These are phyloP conservation scores for Rhipidocladum racemiflorum DNA, from an alignment of 176 grass and related monocot species.

Conservation along the genomic window DNA sequence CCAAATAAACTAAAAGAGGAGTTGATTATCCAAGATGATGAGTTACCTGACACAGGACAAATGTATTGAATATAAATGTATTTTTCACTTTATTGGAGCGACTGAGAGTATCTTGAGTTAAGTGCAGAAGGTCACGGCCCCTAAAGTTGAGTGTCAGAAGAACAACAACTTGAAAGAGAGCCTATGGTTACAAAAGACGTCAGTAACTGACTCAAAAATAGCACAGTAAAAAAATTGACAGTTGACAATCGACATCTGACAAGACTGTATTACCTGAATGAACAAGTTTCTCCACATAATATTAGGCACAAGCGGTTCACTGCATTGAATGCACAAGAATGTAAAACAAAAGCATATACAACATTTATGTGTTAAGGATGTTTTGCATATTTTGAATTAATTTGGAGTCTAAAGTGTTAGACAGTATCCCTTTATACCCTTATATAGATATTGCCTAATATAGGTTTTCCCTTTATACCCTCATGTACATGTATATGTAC, in stretches of 20 bases:
- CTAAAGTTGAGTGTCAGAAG: slow-evolving; percentile 77
- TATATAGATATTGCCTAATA: too few relatives aligned
- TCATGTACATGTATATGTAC: too few relatives aligned
- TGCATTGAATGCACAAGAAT: slow-evolving; percentile 32
- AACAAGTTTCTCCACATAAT: slow-evolving; percentile 98
- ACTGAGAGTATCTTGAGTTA: slow-evolving; percentile 47
- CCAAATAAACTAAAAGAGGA: slow-evolving; percentile 8
- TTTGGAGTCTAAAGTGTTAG: too few relatives aligned
- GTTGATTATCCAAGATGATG: not conserved
- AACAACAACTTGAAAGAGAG: slow-evolving; percentile 82
- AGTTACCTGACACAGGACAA: slow-evolving; percentile 86
- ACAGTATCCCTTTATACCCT: too few relatives aligned
- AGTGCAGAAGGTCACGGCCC: slow-evolving; percentile 59
- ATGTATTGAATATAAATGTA: slow-evolving; percentile 94
- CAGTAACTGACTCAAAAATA: not conserved
- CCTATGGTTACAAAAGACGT: slow-evolving; percentile 51
- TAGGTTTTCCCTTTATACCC: too few relatives aligned
- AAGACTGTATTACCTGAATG: slow-evolving; percentile 61
- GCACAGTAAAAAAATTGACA: not conserved
- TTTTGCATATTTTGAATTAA: not conserved
- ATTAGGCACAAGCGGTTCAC: slow-evolving; percentile 86
- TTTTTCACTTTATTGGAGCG: slow-evolving; percentile 83
- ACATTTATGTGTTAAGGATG: not conserved
- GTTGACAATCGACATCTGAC: slow-evolving; percentile 1
- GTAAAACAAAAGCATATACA: slow-evolving; percentile 1